Evolutionary conservation across 352 stramenopile genomes (phyloP), one percentile per base, ranked within the genome.

Genomic region (Globisporangium rhizosaccharum): DNA sequence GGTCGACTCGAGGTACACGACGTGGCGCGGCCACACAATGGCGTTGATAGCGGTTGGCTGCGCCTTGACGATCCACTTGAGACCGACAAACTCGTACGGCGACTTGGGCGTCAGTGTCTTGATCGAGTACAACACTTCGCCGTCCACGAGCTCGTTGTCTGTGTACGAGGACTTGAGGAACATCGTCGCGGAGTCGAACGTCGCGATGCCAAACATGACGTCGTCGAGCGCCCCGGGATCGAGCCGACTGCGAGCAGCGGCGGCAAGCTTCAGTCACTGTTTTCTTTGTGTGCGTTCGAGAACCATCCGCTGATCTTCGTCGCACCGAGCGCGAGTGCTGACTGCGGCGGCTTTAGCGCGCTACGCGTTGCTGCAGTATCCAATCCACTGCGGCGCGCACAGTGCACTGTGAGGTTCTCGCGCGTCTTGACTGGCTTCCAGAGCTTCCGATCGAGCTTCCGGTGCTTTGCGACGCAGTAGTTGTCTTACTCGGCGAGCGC

Each of bases 181-280:
- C 73, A 85, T 82, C 37, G 70, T 56, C 12, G 75, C 70, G 45
- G 73, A 50, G 62, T 82, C 72, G 23, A 82, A 79, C 11, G 75
- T 68, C 3, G 63, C 25, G 46, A 84, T 71, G 17, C 81, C 76
- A 53, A 82, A 78, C 76, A 89, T 86, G 54, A 86, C 65, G 42
- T 89, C 75, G 42, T 87, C 71, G 25, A 89, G 28, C 53, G 67
- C 64, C 4, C 68, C 68, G 17, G 44, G 42, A 83, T 80, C 8
- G 61, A 78, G 6, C 76, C 73, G 37, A 72, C 69, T 55, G 74
- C 71, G 37, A 81, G 66, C 26, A 85, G 56, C 18, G 70, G 61
- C 1, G 57, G 72, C 51, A 79, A 56, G 23, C 66, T 72, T 53
- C 53, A 73, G 62, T 57, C 57, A 37, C n/a, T 55, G 14, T 30